Conservation (phyloP, 2,329 filamentous ascomycete genomes). For the Coniochaeta sp. region DNA sequence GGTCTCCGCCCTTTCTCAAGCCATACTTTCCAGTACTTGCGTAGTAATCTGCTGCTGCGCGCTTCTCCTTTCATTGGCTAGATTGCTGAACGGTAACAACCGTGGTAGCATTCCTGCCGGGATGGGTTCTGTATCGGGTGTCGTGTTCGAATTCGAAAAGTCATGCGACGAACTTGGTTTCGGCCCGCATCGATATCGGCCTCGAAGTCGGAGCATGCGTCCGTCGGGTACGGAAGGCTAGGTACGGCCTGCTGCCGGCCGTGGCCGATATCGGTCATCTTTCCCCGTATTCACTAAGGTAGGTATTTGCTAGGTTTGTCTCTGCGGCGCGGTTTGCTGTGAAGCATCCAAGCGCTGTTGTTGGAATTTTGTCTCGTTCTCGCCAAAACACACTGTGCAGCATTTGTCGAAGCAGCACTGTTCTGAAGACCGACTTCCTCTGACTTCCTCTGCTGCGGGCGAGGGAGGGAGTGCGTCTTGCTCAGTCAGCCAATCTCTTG, state of each 20-base stretch:
- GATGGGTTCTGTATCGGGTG: not conserved
- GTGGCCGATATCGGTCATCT: not conserved
- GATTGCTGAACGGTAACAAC: not conserved
- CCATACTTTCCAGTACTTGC: too few species aligned
- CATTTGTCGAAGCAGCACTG: too few species aligned
- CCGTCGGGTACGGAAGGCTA: not conserved
- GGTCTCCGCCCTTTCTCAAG: not conserved
- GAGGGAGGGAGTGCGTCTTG: not conserved
- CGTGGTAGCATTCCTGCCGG: not conserved
- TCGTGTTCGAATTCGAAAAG: not conserved
- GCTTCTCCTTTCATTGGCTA: not conserved
- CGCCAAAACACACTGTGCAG: too few species aligned
- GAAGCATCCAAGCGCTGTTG: too few species aligned
- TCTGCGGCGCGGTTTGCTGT: too few species aligned
- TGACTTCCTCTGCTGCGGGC: too few species aligned
- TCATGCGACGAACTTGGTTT: not conserved
- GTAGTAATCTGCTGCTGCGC: too few species aligned
- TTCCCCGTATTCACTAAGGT: not conserved
- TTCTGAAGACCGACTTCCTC: too few species aligned
- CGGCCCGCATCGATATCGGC: not conserved
- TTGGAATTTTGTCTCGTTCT: too few species aligned
- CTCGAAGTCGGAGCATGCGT: not conserved
- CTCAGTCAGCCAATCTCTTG: not conserved
- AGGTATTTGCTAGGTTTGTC: too few species aligned
- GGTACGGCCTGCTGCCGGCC: not conserved